Base-by-base conservation (phyloP, 2,329 filamentous ascomycete species). In the Talaromyces rugulosus region DNA sequence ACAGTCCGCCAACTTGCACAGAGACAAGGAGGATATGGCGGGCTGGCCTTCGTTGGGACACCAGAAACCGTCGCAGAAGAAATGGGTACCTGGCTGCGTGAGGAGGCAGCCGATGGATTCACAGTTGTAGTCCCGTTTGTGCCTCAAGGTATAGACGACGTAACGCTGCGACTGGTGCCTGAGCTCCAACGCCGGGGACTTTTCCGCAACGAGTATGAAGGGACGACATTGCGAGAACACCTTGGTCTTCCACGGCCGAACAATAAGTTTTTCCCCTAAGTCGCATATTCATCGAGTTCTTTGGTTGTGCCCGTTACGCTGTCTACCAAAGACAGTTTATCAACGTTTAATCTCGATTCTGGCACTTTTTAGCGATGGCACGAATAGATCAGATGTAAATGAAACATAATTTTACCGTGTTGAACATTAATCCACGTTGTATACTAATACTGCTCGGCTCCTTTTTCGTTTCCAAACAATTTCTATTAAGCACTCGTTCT, bases 221-320 rank as follows among this genome's bases (percentile, higher is more conserved):
- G 82, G 1, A 77, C 75, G 0, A 85, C 82, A 1, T 68, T 85
- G 66, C 72, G 83, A 47, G 83, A 85, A 44, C 82, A 86, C 69
- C 73, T 85, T 47, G 83, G 82, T 4, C 75, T 85, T 34, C 77
- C 79, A 9, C 71, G 82, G 27, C 83, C 82, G 0, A 70, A 67
- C 59, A 79, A 78, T 62, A 73, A 66, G 7, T 79, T 78, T 59
- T 78, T 78, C 54, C 23, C 54, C 8, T 56, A 4, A 27, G 7
- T 27, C 14, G 1, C 8, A 36, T 40, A 8, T 23, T 56, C 33
- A 3, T n/a, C n/a, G 14, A 9, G 36, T n/a, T n/a, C 14, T 40
- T 40, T 40, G 36, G 36, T 40, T n/a, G 12, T 40, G 5, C 36
- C n/a, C 36, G 36, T n/a, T n/a, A 40, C n/a, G 5, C 5, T 40